phyloP scores from a whole-genome alignment of 257 asterid species.

The Thymus quinquecostatus region DNA sequence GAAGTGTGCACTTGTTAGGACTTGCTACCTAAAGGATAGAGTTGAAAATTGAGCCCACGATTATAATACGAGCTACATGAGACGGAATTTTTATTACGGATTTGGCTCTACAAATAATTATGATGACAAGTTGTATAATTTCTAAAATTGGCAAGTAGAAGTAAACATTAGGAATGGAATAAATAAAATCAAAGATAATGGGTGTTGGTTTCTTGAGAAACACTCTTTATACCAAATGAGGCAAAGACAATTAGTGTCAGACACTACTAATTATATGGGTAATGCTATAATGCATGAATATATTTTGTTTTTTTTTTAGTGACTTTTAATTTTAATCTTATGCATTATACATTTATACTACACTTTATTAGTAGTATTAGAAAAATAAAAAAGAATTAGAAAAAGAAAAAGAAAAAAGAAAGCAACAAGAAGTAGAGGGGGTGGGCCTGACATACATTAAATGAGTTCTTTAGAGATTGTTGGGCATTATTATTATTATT shows the following conservation, averaged over 20 bases:
- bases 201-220: background rate
- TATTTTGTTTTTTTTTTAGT: no score
- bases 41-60: no score
- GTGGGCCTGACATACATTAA: conserved; percentile 34
- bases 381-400: no score
- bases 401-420: background rate
- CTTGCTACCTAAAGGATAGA: no score
- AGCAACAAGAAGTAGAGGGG: background rate
- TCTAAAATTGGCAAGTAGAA: background rate
- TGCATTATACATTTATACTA: no score
- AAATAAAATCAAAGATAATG: conserved; percentile 5
- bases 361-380: no score
- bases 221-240: conserved; percentile 9
- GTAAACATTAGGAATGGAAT: background rate
- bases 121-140: background rate
- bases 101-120: background rate
- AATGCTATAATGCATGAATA: no score
- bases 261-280: background rate
- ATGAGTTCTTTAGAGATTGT: conserved; percentile 38
- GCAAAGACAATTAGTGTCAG: background rate
- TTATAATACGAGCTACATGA: no score
- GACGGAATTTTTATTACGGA: background rate
- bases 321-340: no score
- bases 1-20: background rate
- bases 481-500: background rate